phyloP scores from a whole-genome alignment of 2,329 filamentous ascomycete species.

The Cladosporium sp. region DNA sequence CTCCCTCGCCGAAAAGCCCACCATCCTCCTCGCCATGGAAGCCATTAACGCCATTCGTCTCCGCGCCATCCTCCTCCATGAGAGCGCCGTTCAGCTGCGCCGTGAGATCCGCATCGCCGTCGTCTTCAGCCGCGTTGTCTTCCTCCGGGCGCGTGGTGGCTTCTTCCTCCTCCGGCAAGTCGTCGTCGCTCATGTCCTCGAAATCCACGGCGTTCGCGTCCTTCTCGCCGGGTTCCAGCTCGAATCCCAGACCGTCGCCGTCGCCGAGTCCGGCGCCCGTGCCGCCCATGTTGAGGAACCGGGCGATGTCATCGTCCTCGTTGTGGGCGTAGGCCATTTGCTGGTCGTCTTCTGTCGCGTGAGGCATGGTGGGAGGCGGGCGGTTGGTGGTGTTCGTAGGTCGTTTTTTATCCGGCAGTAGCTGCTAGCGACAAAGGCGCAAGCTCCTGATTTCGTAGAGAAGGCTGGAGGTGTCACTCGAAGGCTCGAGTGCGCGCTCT shows the following conservation, averaged over 20 bases:
- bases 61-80: slow-evolving; percentile 10
- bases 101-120: slow-evolving; percentile 11
- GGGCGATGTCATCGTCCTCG: slow-evolving; percentile 28
- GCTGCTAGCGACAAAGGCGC: neutral
- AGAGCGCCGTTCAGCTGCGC: slow-evolving; percentile 15
- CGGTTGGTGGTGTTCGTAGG: neutral
- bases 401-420: neutral
- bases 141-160: slow-evolving; percentile 16
- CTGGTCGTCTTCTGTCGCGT: slow-evolving; percentile 30
- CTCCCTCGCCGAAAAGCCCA: slow-evolving; percentile 11
- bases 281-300: slow-evolving; percentile 21
- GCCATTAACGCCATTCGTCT: slow-evolving; percentile 3
- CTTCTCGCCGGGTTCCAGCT: slow-evolving; percentile 62
- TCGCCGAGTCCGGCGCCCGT: slow-evolving; percentile 21
- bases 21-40: slow-evolving; percentile 18
- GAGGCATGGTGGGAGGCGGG: slow-evolving; percentile 30
- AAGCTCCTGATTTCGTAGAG: too few species aligned
- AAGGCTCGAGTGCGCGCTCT: neutral
- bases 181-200: slow-evolving; percentile 87
- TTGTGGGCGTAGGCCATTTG: slow-evolving; percentile 16
- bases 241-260: slow-evolving; percentile 23
- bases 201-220: slow-evolving; percentile 90
- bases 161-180: slow-evolving; percentile 76
- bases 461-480: too few species aligned
- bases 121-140: slow-evolving; percentile 18